phyloP scores from a whole-genome alignment of 2,329 filamentous ascomycete species.

The Emergomyces pasteurianus region DNA sequence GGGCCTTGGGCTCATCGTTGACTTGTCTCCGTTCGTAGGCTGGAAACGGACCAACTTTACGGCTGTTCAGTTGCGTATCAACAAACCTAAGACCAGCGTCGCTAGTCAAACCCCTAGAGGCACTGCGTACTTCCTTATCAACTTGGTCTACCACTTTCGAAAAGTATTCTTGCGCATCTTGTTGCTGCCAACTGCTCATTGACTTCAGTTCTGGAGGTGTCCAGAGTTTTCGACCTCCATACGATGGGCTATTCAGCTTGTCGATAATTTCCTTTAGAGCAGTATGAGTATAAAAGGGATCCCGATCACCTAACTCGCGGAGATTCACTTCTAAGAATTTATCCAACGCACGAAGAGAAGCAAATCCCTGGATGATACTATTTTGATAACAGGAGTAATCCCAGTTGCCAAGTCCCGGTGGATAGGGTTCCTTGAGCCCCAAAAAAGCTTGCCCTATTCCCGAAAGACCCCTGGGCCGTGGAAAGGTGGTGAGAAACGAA shows the following conservation, averaged over 20 bases:
- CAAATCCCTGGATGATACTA: slow-evolving; percentile 76
- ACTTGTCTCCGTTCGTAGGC: slow-evolving; percentile 5
- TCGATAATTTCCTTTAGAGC: slow-evolving; percentile 54
- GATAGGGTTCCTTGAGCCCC: slow-evolving; percentile 23
- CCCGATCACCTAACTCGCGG: slow-evolving; percentile 24
- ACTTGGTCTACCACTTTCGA: slow-evolving; percentile 78
- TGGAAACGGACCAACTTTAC: background rate
- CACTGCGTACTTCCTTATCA: slow-evolving; percentile 59
- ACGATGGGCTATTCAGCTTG: slow-evolving; percentile 56
- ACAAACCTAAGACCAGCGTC: slow-evolving; percentile 31
- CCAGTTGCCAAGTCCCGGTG: slow-evolving; percentile 68
- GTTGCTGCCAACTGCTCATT: slow-evolving; percentile 91
- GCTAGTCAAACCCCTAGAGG: slow-evolving; percentile 33
- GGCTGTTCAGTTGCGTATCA: slow-evolving; percentile 18
- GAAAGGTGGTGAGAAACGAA: slow-evolving; percentile 47
- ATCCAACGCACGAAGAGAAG: slow-evolving; percentile 59
- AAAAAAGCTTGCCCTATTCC: slow-evolving; percentile 38
- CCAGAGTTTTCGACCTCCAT: slow-evolving; percentile 69
- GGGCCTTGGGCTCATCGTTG: slow-evolving; percentile 6
- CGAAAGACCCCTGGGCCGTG: slow-evolving; percentile 43
- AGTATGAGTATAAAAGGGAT: slow-evolving; percentile 35
- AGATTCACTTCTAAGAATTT: slow-evolving; percentile 47
- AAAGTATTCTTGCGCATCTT: slow-evolving; percentile 96
- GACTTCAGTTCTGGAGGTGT: slow-evolving; percentile 71
- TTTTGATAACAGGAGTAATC: slow-evolving; percentile 98